Evolutionary conservation across 176 grass and related monocot species (phyloP), one percentile per base, ranked within the genome.

Genomic region (Otatea glauca): DNA sequence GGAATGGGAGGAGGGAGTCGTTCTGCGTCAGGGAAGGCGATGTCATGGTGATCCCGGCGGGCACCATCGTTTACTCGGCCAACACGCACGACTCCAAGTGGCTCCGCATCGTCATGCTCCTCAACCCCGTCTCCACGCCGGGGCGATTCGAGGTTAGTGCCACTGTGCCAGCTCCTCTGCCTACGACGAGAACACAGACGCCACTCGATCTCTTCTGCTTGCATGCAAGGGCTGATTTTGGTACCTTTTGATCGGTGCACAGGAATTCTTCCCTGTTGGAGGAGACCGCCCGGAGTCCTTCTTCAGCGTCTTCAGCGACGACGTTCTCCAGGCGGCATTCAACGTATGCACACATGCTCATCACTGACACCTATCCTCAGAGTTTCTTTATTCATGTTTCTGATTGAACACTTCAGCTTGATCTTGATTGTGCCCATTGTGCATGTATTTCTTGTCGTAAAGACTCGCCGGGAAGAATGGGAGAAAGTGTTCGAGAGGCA

Each of bases 291-390:
- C 86, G 11, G 56, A 91, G 65, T 89, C 88, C 0, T 94, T 91
- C 68, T 91, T 87, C 70, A 79, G 78, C 48, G 89, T 82, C 43
- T 97, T 94, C 65, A 97, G 92, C 76, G 73, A 92, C 47, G 88
- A 94, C 23, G 88, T 94, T 10, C 58, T 94, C 9, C 88, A 88
- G 86, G 92, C 88, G 23, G 86, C 92, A 50, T 97, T 97, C 74
- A 91, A 97, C 54, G 92, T 94, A 55, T 4, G 86, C 2, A 23
- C 9, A 1, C 47, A 23, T 18, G 1, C 34, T 47, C 35, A 37
- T 69, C 66, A 3, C 20, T 21, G 70, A 20, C 7, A 42, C 20
- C 56, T 51, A 38, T 47, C 17, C 32, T 39, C 32, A 25, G 41
- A 73, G 39, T 17, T 44, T 78, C 54, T 58, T 29, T 34, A 12